phyloP scores from a whole-genome alignment of 306 rosid species.

The Cercis canadensis region DNA sequence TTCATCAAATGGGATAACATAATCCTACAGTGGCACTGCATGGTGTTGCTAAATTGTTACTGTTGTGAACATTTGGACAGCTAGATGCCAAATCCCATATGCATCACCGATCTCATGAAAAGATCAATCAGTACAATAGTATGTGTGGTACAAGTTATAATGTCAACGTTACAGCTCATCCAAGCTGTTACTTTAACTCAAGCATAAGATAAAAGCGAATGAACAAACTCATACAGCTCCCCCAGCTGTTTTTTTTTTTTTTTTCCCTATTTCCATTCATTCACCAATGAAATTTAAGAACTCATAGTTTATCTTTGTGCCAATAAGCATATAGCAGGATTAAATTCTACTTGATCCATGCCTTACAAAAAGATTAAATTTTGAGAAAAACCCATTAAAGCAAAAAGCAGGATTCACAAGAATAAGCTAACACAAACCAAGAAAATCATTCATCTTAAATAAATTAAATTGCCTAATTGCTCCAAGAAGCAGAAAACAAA shows the following conservation, averaged over 20 bases:
- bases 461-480: constrained; percentile 23
- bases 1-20: constrained; percentile 9
- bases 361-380: constrained; percentile 14
- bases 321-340: constrained; percentile 16
- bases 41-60: neutral
- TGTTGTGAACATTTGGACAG: neutral
- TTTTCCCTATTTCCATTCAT: constrained; percentile 22
- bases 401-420: constrained; percentile 34
- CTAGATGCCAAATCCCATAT: neutral
- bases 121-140: neutral
- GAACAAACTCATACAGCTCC: constrained; percentile 21
- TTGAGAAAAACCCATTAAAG: constrained; percentile 5
- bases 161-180: constrained; percentile 3
- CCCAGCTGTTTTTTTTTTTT: constrained; percentile 15
- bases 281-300: constrained; percentile 14
- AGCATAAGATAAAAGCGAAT: constrained; percentile 12
- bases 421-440: constrained; percentile 19
- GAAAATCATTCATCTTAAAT: constrained; percentile 7
- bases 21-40: neutral
- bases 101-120: neutral
- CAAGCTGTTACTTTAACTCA: constrained; percentile 13
- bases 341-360: neutral
- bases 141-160: neutral
- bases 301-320: neutral
- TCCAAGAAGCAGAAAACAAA: constrained; percentile 15